A percentile compares a stretch with the other conserved stretches of the same genome.
phyloP scores from a whole-genome alignment of 345 rosid genomes.

The Jatropha curcas region DNA sequence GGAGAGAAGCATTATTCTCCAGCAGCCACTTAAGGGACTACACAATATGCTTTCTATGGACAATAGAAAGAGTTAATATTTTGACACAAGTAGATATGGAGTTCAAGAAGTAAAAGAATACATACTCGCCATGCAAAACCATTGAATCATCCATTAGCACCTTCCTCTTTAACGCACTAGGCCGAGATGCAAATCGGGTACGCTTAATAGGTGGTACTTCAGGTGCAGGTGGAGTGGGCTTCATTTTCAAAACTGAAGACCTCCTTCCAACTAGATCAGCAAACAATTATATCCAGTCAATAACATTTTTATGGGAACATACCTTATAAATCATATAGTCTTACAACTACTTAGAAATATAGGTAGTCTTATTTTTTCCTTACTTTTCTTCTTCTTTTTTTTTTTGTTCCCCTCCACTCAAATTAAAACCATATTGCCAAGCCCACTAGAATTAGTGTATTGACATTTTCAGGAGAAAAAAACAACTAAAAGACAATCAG shows the following conservation, averaged over 20 bases:
- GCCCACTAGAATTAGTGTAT: too few relatives aligned
- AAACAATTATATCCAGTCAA: conserved; percentile 3
- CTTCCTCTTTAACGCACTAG: conserved; percentile 79
- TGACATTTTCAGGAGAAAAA: too few relatives aligned
- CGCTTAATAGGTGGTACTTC: conserved; percentile 70
- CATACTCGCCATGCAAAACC: conserved; percentile 99
- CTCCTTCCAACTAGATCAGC: conserved; percentile 71
- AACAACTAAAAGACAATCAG: too few relatives aligned
- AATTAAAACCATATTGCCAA: background rate
- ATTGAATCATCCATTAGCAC: conserved; percentile 86
- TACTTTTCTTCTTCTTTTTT: background rate
- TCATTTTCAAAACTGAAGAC: conserved; percentile 78
- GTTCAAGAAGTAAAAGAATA: conserved; percentile 11
- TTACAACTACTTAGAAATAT: background rate
- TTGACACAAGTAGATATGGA: background rate
- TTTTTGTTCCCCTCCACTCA: background rate
- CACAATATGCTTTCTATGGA: background rate
- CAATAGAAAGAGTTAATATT: background rate
- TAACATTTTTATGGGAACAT: background rate
- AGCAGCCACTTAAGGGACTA: background rate
- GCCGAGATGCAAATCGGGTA: conserved; percentile 49
- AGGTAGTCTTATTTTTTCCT: too few relatives aligned
- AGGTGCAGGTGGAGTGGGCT: conserved; percentile 60
- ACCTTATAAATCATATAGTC: background rate
- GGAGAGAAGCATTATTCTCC: background rate